Base-by-base conservation (phyloP, 2,329 filamentous ascomycete species). In the Tolypocladium album region DNA sequence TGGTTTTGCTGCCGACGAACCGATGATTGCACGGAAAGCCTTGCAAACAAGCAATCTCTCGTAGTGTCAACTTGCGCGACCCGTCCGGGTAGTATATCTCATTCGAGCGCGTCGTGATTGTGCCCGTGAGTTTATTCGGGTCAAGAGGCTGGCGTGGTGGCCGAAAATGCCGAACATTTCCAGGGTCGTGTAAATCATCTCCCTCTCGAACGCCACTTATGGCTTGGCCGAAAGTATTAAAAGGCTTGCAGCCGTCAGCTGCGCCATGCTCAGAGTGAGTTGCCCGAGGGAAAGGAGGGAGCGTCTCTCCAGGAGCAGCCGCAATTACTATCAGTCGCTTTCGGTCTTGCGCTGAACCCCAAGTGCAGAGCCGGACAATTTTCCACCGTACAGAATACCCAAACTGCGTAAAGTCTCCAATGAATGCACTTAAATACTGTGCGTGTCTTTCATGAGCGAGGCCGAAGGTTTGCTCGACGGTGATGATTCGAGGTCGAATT, bases 391-490 rank as follows among this genome's bases (percentile, higher is more conserved):
- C 76, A 0, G 86, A 90, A 68, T 89, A 95, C 1, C 84, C 84
- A 34, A 79, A 71, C 3, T 81, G 73, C 0, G 88, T 85, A 58
- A 92, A 86, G 39, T 86, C 83, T 34, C 80, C 75, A 3, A 94
- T 74, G 0, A 92, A 71, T 0, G 78, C 73, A 45, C 80, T 76
- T 55, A 92, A 86, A 58, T 82, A 85, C 0, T 75, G 71, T 13
- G 74, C 70, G 59, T 87, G 84, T 0, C 77, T 71, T 0, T 80
- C 72, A 27, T 78, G 75, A 0, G 82, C 70, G 1, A 95, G 79
- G 0, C 89, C 90, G 58, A 84, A 86, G 0, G 90, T 92, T 67
- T 96, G 88, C 66, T 96, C 91, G 0, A 95, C 75, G 0, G 90
- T 95, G 1, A 90, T 81, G 0, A 94, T 68, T 0, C 90, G 79